Base-by-base conservation (phyloP, 495 filamentous ascomycete genomes). In the Tetracladium setigerum region DNA sequence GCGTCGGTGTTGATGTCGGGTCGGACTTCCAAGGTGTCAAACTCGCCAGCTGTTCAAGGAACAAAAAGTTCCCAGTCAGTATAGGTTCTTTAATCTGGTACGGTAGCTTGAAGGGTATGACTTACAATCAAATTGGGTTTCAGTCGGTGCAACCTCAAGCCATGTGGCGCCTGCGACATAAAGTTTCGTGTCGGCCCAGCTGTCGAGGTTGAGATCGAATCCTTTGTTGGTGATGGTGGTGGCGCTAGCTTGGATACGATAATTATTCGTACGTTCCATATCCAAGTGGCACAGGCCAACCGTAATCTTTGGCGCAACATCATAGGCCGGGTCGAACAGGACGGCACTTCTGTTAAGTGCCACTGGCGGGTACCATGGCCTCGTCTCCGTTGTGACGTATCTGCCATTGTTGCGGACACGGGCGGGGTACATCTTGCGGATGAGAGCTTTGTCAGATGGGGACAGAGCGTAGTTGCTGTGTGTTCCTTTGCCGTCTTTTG, bases 381-480 rank as follows among this genome's bases (percentile, higher is more conserved):
- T 10, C 7, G 48, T 14, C 24, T 51, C 43, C 35, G 38, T 47
- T 24, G 48, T 51, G 33, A 18, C 48, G 48, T 36, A 51, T n/a
- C 34, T 30, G 1, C 15, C 37, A 39, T 13, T 9, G 17, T 39
- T 16, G 7, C 7, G 8, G 7, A 16, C 8, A 13, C 17, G 49
- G 22, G 42, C 13, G 17, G 55, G 55, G 31, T 58, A 58, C 0
- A 40, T 10, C 27, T 32, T 16, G 2, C n/a, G 12, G 30, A 58
- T 58, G 34, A 50, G 57, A 5, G 34, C 19, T 27, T 57, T 58
- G 30, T 58, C 55, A 1, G 18, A 32, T 2, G 31, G 13, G 7
- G 53, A 58, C 6, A 54, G 49, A 12, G 24, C 41, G 40, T 36
- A 13, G 38, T 53, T 56, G 41, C 39, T 44, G 35, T 41, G 51